Evolutionary conservation across 768 basidiomycete species (phyloP), one percentile per base, ranked within the genome.

Genomic region (Gloeophyllum trabeum): DNA sequence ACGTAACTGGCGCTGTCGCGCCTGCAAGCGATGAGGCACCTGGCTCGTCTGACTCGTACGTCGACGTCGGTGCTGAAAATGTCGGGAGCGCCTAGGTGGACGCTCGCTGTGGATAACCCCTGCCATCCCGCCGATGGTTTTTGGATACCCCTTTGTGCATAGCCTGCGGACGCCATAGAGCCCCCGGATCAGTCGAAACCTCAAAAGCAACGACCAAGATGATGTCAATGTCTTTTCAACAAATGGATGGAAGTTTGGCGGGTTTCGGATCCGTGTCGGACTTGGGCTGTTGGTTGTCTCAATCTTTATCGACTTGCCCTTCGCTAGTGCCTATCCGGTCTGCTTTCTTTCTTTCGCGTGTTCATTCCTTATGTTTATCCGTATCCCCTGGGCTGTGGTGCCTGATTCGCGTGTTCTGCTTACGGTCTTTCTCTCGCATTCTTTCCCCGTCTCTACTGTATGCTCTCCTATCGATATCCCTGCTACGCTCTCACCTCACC

Each of bases 231-330:
- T 32, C 16, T 32, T 10, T 32, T 32, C 28, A 32, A 32, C 28
- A 32, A 32, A 32, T 32, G 28, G 28, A 32, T 20, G 19, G 19
- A 12, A 38, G 7, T 38, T 38, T 32, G 7, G 28, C 10, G 19
- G 68, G 69, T 61, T 61, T 57, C 59, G 60, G 67, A 64, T 62
- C 63, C 28, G 16, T 32, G 10, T 10, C 28, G 28, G 51, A 53
- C 50, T 72, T 73, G 72, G 73, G 76, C 72, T 76, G 66, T 76
- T 76, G 72, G 73, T 76, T 77, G 73, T 65, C 61, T 10, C 57
- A 58, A 61, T 70, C 61, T 68, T 71, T 71, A 70, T 70, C 66
- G 56, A 58, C 61, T 67, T 61, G 56, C 47, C 59, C 53, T 65
- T 59, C 56, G 47, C 49, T 10, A 12, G 7, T 7, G 20, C 20